Evolutionary conservation across 352 stramenopile species (phyloP).

Genomic region (Pythium apleroticum): DNA sequence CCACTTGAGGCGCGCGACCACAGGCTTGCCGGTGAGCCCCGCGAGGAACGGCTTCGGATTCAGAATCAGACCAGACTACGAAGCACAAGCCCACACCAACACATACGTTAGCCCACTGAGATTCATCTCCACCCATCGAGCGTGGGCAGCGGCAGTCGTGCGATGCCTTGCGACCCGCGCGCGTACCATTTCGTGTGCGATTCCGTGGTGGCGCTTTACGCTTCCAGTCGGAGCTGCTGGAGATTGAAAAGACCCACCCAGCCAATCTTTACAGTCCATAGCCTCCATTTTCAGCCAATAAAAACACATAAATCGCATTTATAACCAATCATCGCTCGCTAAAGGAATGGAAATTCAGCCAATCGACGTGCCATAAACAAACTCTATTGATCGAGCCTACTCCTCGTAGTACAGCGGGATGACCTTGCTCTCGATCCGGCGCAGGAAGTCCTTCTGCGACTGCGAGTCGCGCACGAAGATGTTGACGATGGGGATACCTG

Average conservation of each 20-base stretch:
- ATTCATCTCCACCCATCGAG: background rate
- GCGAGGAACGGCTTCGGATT: slow-evolving; percentile 96
- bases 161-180: background rate
- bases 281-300: slow-evolving; percentile 25
- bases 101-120: background rate
- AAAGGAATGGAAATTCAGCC: slow-evolving; percentile 5
- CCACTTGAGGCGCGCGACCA: slow-evolving; percentile 99
- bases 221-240: slow-evolving; percentile 1
- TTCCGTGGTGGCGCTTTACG: slow-evolving; percentile 1
- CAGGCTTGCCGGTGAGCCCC: slow-evolving; percentile 93
- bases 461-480: slow-evolving; percentile 77
- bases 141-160: background rate
- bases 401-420: slow-evolving; percentile 42
- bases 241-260: slow-evolving; percentile 10
- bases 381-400: slow-evolving; percentile 6
- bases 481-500: slow-evolving; percentile 82
- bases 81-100: slow-evolving; percentile 19
- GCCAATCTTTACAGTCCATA: slow-evolving; percentile 22
- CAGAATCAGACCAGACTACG: slow-evolving; percentile 87
- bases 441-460: slow-evolving; percentile 60
- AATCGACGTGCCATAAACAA: slow-evolving; percentile 5
- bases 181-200: slow-evolving; percentile 6
- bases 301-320: background rate
- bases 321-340: slow-evolving; percentile 25
- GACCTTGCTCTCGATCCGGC: slow-evolving; percentile 60